phyloP scores from a whole-genome alignment of 306 rosid genomes.

The Glycyrrhiza uralensis region DNA sequence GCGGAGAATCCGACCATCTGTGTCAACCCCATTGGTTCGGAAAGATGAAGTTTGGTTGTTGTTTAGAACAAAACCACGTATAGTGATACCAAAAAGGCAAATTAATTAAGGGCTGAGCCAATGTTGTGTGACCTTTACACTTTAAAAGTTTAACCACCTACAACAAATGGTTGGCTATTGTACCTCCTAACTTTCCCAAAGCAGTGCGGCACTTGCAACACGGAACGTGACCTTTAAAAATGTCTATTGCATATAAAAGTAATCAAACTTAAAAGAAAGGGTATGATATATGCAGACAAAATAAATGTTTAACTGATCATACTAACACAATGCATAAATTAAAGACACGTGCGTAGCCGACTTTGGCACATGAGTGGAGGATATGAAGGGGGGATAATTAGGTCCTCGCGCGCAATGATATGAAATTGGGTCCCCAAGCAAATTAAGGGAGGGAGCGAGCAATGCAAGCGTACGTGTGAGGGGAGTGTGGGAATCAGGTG shows the following conservation, averaged over 20 bases:
- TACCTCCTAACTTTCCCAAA: slow-evolving; percentile 36
- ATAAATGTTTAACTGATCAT: slow-evolving; percentile 5
- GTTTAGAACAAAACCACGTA: slow-evolving; percentile 20
- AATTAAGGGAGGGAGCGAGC: not conserved
- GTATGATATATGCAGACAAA: slow-evolving; percentile 22
- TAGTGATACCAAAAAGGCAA: slow-evolving; percentile 15
- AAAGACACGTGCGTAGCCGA: slow-evolving; percentile 51
- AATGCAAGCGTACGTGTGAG: slow-evolving; percentile 41
- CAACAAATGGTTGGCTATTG: slow-evolving; percentile 42
- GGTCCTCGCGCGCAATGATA: slow-evolving; percentile 22
- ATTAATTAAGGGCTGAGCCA: slow-evolving; percentile 5
- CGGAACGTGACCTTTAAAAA: slow-evolving; percentile 43
- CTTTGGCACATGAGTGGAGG: slow-evolving; percentile 55
- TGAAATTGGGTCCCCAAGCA: slow-evolving; percentile 30
- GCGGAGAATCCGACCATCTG: too few species aligned
- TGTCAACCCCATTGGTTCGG: too few species aligned
- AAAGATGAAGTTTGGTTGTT: slow-evolving; percentile 7
- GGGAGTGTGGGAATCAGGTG: slow-evolving; percentile 76
- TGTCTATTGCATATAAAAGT: slow-evolving; percentile 19
- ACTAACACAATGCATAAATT: slow-evolving; percentile 25
- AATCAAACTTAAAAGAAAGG: slow-evolving; percentile 27
- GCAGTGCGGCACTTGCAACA: slow-evolving; percentile 35
- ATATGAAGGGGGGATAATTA: slow-evolving; percentile 30
- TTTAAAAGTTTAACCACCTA: slow-evolving; percentile 29
- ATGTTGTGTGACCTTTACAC: not conserved